Percentiles rank a stretch among this genome's conserved stretches.
Conservation (phyloP, 768 basidiomycete species). For the Trametes elegans region DNA sequence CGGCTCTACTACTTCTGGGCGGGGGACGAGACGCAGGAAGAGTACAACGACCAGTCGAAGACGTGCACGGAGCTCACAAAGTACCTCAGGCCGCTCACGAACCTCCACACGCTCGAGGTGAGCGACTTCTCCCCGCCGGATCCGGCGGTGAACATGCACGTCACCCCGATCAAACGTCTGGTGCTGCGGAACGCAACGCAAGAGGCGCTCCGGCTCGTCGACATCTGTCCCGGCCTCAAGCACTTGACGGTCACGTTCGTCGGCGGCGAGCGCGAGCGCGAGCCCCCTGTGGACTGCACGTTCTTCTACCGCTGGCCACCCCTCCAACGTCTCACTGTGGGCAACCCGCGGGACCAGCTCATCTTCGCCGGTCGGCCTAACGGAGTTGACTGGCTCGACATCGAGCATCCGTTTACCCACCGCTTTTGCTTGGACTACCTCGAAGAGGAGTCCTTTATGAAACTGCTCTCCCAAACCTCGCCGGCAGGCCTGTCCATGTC, state of each 20-base stretch:
- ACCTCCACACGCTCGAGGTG: background rate
- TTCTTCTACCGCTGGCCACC: background rate
- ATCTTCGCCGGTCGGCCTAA: too few relatives aligned
- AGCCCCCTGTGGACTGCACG: background rate
- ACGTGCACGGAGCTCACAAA: background rate
- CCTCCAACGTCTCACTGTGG: background rate
- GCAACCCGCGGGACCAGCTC: too few relatives aligned
- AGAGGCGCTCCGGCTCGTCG: slow-evolving; percentile 2
- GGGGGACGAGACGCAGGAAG: background rate
- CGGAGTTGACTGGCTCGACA: background rate
- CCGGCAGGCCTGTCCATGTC: background rate
- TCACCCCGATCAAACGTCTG: too few relatives aligned
- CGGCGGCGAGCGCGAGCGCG: background rate
- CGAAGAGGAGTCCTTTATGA: background rate
- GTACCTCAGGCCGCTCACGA: background rate
- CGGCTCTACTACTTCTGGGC: background rate
- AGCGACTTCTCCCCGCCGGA: background rate
- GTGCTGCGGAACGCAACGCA: background rate
- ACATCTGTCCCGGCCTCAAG: background rate
- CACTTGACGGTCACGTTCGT: background rate
- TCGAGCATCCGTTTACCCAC: too few relatives aligned
- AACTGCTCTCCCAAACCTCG: background rate
- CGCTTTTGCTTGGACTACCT: too few relatives aligned
- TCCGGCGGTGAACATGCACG: too few relatives aligned
- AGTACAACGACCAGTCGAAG: background rate